phyloP scores from a whole-genome alignment of 208 protist species.

The Tritrichomonas musculus region DNA sequence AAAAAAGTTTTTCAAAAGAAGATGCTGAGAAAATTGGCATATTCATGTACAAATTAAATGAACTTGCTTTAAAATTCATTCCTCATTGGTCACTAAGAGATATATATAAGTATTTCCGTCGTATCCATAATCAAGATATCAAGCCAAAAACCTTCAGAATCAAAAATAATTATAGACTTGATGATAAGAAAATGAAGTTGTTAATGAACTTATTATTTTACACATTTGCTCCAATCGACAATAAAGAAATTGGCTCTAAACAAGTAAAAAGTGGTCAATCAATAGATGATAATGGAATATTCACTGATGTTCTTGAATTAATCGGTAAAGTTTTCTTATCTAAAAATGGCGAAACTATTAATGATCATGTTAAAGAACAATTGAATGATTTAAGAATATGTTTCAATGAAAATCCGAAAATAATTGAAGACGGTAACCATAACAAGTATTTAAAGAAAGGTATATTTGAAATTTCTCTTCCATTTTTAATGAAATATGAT shows the following conservation, averaged over 20 bases:
- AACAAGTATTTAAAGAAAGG: background rate
- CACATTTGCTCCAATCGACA: background rate
- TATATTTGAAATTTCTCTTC: background rate
- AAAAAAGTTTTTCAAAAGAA: no score
- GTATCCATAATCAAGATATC: background rate
- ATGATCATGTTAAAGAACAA: background rate
- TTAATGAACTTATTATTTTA: background rate
- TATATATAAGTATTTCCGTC: background rate
- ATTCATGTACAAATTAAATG: background rate
- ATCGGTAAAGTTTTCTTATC: no score
- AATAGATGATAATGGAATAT: no score
- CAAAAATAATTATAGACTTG: background rate
- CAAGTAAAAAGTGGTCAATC: no score
- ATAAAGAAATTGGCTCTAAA: no score
- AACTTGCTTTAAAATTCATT: background rate
- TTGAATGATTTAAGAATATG: background rate
- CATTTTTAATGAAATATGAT: background rate
- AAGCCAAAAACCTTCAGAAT: background rate
- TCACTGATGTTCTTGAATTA: no score
- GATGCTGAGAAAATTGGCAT: background rate
- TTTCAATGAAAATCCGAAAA: background rate
- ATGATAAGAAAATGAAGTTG: no score
- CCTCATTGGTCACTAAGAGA: background rate
- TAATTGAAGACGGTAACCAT: background rate
- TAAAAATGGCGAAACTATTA: background rate